A percentile compares a stretch with the other conserved stretches of the same genome.
Evolutionary conservation across 1,284 basidiomycete genomes (phyloP).

Genomic region (Pyrrhoderma noxium): DNA sequence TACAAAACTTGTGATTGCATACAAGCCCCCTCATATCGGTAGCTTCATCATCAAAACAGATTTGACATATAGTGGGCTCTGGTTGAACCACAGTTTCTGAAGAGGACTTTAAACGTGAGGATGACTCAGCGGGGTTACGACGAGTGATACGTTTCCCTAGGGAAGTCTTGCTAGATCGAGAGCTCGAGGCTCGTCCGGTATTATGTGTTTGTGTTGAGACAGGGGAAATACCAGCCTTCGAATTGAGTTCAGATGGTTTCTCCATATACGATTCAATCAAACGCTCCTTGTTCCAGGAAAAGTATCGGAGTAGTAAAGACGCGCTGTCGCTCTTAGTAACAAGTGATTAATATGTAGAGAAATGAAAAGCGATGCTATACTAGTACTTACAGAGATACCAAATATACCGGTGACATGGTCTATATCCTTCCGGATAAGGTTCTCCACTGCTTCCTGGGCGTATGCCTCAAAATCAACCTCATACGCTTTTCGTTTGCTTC

Average conservation of each 20-base stretch:
- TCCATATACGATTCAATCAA: constrained; percentile 97
- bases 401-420: constrained; percentile 82
- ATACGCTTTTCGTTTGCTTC: constrained; percentile 55
- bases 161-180: constrained; percentile 16
- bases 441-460: constrained; percentile 64
- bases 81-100: constrained; percentile 21
- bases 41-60: constrained; percentile 81
- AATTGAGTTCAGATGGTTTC: constrained; percentile 62
- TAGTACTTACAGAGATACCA: constrained; percentile 68
- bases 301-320: constrained; percentile 75
- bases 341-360: constrained; percentile 23
- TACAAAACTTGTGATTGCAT: constrained; percentile 82
- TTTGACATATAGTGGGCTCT: constrained; percentile 74
- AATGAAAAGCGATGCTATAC: neutral
- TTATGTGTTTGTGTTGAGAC: constrained; percentile 30
- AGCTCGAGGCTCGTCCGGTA: constrained; percentile 16
- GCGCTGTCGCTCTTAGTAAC: constrained; percentile 42
- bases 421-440: constrained; percentile 69
- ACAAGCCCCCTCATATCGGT: constrained; percentile 56
- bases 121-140: constrained; percentile 33
- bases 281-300: constrained; percentile 94
- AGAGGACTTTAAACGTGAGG: constrained; percentile 28
- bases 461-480: constrained; percentile 77
- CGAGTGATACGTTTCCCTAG: constrained; percentile 36
- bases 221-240: constrained; percentile 57